Evolutionary conservation across 2,329 filamentous ascomycete genomes (phyloP).

Genomic region (Microsporum ferrugineum): DNA sequence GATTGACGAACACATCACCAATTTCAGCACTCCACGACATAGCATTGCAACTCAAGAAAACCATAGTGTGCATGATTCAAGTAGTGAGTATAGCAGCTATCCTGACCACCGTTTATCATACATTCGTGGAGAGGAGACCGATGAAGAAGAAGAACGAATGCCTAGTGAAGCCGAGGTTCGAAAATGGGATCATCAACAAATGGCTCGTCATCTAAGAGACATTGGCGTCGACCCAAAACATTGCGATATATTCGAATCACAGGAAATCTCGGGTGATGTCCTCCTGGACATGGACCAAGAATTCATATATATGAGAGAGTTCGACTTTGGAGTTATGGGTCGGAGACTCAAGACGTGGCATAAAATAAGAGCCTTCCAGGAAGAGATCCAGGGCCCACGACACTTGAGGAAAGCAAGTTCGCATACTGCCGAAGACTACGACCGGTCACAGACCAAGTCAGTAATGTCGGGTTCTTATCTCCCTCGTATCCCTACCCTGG

Average conservation of each 20-base stretch:
- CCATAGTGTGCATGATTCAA: slow-evolving; percentile 59
- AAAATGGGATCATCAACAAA: slow-evolving; percentile 66
- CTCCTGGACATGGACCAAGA: slow-evolving; percentile 90
- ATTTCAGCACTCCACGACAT: slow-evolving; percentile 56
- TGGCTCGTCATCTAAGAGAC: slow-evolving; percentile 80
- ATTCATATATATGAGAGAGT: slow-evolving; percentile 88
- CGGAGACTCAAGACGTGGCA: slow-evolving; percentile 89
- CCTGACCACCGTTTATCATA: slow-evolving; percentile 70
- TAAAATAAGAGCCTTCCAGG: slow-evolving; percentile 83
- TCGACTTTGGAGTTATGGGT: slow-evolving; percentile 84
- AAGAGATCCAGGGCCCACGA: slow-evolving; percentile 61
- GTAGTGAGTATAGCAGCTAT: slow-evolving; percentile 79
- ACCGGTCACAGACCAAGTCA: slow-evolving; percentile 32
- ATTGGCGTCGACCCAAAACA: slow-evolving; percentile 77
- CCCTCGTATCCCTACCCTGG: slow-evolving; percentile 34
- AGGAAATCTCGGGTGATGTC: slow-evolving; percentile 92
- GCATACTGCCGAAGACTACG: slow-evolving; percentile 35
- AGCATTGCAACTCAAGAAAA: slow-evolving; percentile 41
- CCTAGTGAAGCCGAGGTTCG: slow-evolving; percentile 65
- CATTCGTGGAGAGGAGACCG: slow-evolving; percentile 77
- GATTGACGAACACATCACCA: slow-evolving; percentile 92
- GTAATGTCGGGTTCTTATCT: slow-evolving; percentile 31
- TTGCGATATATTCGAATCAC: slow-evolving; percentile 87
- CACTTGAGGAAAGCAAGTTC: slow-evolving; percentile 28
- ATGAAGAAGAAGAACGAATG: slow-evolving; percentile 67